Evolutionary conservation across 495 filamentous ascomycete species (phyloP).

Genomic region (Paragyromitra xinjiangensis): DNA sequence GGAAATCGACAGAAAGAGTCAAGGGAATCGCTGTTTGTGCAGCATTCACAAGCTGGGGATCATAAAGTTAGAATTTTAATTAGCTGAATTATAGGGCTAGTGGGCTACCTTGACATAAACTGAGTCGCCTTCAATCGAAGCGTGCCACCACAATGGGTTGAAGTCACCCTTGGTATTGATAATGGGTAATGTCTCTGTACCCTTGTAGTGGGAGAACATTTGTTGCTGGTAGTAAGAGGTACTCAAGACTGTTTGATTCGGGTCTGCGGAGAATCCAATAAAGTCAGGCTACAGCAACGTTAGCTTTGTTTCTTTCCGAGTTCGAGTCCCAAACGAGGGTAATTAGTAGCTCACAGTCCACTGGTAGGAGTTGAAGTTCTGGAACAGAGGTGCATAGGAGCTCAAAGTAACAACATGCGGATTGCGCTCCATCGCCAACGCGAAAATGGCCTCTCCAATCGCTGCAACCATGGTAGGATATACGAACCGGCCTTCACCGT

Average conservation of each 20-base stretch:
- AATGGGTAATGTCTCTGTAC: slow-evolving; percentile 61
- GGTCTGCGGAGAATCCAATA: slow-evolving; percentile 60
- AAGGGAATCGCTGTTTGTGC: slow-evolving; percentile 58
- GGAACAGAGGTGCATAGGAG: slow-evolving; percentile 62
- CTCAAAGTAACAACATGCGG: slow-evolving; percentile 64
- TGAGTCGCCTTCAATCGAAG: slow-evolving; percentile 52
- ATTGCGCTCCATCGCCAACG: slow-evolving; percentile 75
- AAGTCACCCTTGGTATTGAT: slow-evolving; percentile 59
- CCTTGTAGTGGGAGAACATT: slow-evolving; percentile 62
- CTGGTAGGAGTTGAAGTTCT: slow-evolving; percentile 61
- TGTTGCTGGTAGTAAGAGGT: slow-evolving; percentile 63
- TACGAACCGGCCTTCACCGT: slow-evolving; percentile 53
- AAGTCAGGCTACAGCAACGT: slow-evolving; percentile 40
- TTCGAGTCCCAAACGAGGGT: not conserved
- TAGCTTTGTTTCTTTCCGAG: slow-evolving; percentile 2
- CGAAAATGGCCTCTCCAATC: slow-evolving; percentile 72
- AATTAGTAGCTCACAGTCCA: slow-evolving; percentile 57
- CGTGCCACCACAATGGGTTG: slow-evolving; percentile 67
- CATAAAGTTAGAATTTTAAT: slow-evolving; percentile 19
- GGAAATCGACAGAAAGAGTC: slow-evolving; percentile 55
- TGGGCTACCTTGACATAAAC: slow-evolving; percentile 57
- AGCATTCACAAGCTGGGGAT: slow-evolving; percentile 52
- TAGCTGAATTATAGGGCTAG: not conserved
- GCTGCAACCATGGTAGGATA: slow-evolving; percentile 67
- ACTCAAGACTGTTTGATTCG: slow-evolving; percentile 61